Conservation (phyloP, 176 grass and related monocot species). For the Cymbopogon citratus region DNA sequence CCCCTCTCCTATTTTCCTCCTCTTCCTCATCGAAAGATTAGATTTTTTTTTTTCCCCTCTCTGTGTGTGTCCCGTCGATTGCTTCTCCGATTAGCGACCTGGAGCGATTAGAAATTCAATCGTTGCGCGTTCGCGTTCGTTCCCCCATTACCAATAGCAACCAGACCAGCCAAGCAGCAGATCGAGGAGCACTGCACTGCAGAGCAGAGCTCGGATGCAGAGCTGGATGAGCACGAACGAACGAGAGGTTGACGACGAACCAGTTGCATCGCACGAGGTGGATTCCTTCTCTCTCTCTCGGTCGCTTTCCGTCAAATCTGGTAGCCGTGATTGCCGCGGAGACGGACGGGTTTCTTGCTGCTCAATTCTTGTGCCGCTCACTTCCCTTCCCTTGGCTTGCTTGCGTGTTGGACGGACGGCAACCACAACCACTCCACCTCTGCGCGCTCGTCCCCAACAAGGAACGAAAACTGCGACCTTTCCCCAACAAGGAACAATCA, state of each 20-base stretch:
- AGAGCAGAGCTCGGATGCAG: conserved; percentile 29
- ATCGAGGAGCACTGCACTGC: conserved; percentile 12
- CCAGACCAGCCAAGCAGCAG: background rate
- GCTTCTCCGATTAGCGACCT: background rate
- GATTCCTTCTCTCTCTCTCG: background rate
- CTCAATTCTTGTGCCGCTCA: background rate
- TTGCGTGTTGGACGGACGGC: conserved; percentile 12
- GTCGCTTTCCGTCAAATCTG: background rate
- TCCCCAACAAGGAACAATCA: background rate
- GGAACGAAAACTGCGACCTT: background rate
- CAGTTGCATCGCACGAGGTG: conserved; percentile 13
- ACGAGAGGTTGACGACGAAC: conserved; percentile 14
- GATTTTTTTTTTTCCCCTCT: background rate
- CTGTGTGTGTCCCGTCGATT: background rate
- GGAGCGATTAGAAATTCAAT: background rate
- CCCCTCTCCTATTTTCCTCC: background rate
- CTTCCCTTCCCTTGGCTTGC: too few relatives aligned
- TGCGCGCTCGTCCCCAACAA: background rate
- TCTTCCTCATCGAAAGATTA: background rate
- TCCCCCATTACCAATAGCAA: background rate
- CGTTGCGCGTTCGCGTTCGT: background rate
- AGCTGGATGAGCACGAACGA: background rate
- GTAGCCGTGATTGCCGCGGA: background rate
- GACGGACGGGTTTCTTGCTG: background rate
- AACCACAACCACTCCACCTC: conserved; percentile 5